A percentile compares a stretch with the other conserved stretches of the same genome.
Conservation (phyloP, 2,329 filamentous ascomycete species). For the Ophiocordyceps unilateralis region DNA sequence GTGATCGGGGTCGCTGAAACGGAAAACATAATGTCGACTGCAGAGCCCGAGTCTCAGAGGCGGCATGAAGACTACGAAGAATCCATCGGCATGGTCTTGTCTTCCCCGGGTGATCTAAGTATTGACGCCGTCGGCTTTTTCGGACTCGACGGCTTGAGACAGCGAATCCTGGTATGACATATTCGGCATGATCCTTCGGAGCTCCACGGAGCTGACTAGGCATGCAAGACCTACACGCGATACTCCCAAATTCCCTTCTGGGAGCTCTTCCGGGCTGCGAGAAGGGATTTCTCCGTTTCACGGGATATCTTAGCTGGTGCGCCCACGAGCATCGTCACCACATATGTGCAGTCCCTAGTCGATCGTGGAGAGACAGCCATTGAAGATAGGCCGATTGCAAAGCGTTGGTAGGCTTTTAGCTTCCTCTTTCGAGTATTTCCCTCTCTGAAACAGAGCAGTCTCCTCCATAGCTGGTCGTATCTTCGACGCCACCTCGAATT, state of each 20-base stretch:
- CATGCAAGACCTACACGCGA: slow-evolving; percentile 29
- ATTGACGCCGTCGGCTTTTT: slow-evolving; percentile 28
- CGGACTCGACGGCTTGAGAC: slow-evolving; percentile 33
- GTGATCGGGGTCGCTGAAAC: slow-evolving; percentile 45
- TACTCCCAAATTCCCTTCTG: slow-evolving; percentile 32
- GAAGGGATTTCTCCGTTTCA: slow-evolving; percentile 12
- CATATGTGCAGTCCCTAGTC: slow-evolving; percentile 12
- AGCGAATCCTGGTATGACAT: slow-evolving; percentile 31
- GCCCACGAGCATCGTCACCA: slow-evolving; percentile 11
- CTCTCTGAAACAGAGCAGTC: slow-evolving; percentile 8
- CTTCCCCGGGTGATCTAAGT: slow-evolving; percentile 14
- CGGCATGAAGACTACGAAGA: slow-evolving; percentile 31
- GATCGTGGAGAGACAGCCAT: slow-evolving; percentile 9
- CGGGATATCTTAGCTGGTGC: slow-evolving; percentile 16
- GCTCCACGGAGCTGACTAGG: slow-evolving; percentile 3
- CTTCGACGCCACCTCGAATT: slow-evolving; percentile 32
- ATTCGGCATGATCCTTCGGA: background rate
- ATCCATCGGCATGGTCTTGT: slow-evolving; percentile 22
- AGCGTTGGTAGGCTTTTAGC: slow-evolving; percentile 10
- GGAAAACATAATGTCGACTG: slow-evolving; percentile 24
- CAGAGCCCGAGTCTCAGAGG: slow-evolving; percentile 22
- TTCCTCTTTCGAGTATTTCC: background rate
- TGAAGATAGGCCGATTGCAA: slow-evolving; percentile 7
- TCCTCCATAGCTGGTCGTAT: slow-evolving; percentile 20
- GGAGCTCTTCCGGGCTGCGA: slow-evolving; percentile 17